Percentiles rank a stretch among this genome's conserved stretches.
Evolutionary conservation across 257 asterid genomes (phyloP).

Genomic region (Thymus mandschuricus): DNA sequence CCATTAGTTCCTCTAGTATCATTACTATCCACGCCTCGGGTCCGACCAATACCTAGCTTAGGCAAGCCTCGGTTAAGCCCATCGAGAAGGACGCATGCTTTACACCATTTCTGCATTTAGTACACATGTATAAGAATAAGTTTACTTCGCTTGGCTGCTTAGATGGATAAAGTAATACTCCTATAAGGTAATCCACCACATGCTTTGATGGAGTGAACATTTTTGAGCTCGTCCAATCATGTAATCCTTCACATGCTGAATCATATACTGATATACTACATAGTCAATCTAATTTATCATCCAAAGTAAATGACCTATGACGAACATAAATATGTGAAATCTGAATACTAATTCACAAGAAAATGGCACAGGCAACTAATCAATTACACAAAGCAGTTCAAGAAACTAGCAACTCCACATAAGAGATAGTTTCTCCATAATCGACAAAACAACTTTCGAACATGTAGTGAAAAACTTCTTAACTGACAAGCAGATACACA

Average conservation of each 20-base stretch:
- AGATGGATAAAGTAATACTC: background rate
- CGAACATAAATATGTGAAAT: background rate
- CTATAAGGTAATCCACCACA: background rate
- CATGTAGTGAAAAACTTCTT: background rate
- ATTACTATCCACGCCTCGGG: slow-evolving; percentile 46
- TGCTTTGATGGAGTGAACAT: background rate
- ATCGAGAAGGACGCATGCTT: slow-evolving; percentile 91
- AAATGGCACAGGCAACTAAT: background rate
- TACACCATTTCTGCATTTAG: slow-evolving; percentile 86
- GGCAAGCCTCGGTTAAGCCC: slow-evolving; percentile 96
- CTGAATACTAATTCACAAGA: background rate
- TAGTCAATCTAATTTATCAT: background rate
- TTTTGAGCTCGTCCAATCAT: background rate
- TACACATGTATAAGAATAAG: background rate
- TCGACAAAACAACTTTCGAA: too few species aligned
- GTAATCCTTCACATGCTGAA: background rate
- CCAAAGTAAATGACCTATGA: background rate
- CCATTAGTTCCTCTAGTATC: slow-evolving; percentile 46
- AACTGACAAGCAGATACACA: background rate
- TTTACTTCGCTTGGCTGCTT: background rate
- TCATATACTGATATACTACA: background rate
- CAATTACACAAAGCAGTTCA: background rate
- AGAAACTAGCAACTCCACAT: background rate
- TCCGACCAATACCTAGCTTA: slow-evolving; percentile 82
- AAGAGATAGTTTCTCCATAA: background rate